These are phyloP conservation scores for Drechslera avenae DNA, from an alignment of 2,329 filamentous ascomycete species.

Conservation along the genomic window DNA sequence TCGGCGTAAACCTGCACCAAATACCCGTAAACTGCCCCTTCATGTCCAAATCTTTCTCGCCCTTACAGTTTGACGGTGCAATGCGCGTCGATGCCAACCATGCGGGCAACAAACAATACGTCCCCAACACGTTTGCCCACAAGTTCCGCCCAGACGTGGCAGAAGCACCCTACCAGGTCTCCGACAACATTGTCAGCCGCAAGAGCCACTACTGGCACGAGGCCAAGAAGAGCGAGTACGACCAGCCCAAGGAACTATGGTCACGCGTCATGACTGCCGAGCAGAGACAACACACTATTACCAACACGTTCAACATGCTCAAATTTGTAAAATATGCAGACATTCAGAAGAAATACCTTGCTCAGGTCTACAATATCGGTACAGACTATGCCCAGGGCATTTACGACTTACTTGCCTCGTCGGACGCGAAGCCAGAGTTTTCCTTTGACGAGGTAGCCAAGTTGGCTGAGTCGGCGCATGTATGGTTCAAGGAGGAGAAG, in stretches of 20 bases:
- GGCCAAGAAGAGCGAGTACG: slow-evolving; percentile 59
- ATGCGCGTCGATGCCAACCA: slow-evolving; percentile 57
- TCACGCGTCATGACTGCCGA: slow-evolving; percentile 54
- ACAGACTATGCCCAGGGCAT: slow-evolving; percentile 55
- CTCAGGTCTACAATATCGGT: slow-evolving; percentile 58
- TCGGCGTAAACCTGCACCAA: slow-evolving; percentile 60
- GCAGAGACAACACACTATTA: slow-evolving; percentile 53
- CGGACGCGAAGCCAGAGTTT: slow-evolving; percentile 54
- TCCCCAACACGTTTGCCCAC: slow-evolving; percentile 58
- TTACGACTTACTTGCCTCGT: slow-evolving; percentile 50
- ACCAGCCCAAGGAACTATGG: slow-evolving; percentile 58
- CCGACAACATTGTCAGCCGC: slow-evolving; percentile 57
- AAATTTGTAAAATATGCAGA: slow-evolving; percentile 51
- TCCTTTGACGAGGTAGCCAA: slow-evolving; percentile 54
- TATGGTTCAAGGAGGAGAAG: slow-evolving; percentile 54
- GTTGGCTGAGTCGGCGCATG: slow-evolving; percentile 52
- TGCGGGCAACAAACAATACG: slow-evolving; percentile 57
- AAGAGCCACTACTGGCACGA: slow-evolving; percentile 63
- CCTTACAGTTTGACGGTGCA: slow-evolving; percentile 57
- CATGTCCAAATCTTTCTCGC: slow-evolving; percentile 54
- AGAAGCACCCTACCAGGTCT: slow-evolving; percentile 57
- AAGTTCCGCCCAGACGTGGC: slow-evolving; percentile 59
- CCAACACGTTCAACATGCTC: slow-evolving; percentile 57
- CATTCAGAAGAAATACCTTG: slow-evolving; percentile 59
- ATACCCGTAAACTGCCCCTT: slow-evolving; percentile 55